These are phyloP conservation scores for Arthrobotrys sinensis DNA, from an alignment of 2,329 filamentous ascomycete genomes.

Conservation along the genomic window DNA sequence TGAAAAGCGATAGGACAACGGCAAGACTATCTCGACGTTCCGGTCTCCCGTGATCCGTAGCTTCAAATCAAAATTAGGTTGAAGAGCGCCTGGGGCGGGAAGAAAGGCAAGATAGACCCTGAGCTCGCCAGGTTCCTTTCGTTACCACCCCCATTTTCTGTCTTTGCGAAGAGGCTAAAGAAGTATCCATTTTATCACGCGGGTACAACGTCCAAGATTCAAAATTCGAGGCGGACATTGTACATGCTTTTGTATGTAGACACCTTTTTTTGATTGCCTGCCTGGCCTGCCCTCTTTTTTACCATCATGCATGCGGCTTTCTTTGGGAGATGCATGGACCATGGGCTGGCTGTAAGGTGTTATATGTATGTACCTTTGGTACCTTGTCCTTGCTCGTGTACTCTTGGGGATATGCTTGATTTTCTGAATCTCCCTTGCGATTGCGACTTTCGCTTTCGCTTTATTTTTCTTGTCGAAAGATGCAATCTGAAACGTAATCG, in stretches of 20 bases:
- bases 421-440: constrained; percentile 3
- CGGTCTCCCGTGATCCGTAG: constrained; percentile 23
- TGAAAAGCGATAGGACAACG: constrained; percentile 6
- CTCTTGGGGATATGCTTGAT: constrained; percentile 16
- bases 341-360: background rate
- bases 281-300: background rate
- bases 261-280: background rate
- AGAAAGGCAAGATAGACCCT: constrained; percentile 33
- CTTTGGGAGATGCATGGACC: constrained; percentile 8
- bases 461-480: background rate
- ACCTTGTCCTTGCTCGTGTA: constrained; percentile 3
- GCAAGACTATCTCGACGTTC: background rate
- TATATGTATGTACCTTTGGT: background rate
- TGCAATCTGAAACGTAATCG: constrained; percentile 6
- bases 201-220: background rate
- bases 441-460: background rate
- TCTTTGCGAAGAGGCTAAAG: background rate
- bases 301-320: constrained; percentile 16
- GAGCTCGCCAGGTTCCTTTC: constrained; percentile 27
- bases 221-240: constrained; percentile 27
- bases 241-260: background rate
- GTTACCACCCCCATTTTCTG: background rate
- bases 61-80: background rate
- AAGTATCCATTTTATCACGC: constrained; percentile 20
- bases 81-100: constrained; percentile 28